Evolutionary conservation across 2,329 filamentous ascomycete genomes (phyloP).

Genomic region (Ophiostoma quercus): DNA sequence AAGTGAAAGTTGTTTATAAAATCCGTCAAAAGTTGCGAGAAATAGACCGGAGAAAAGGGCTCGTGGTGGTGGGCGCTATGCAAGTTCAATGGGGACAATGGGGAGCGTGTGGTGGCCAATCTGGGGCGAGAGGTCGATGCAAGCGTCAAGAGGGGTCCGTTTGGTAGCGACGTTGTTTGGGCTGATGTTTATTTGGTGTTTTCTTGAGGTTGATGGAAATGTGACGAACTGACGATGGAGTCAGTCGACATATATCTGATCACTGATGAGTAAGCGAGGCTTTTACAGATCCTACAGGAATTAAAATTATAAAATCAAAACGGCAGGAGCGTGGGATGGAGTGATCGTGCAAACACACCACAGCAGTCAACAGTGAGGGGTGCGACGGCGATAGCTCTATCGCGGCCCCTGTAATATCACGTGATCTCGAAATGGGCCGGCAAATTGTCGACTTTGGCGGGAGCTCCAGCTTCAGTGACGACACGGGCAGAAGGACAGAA

Average conservation of each 20-base stretch:
- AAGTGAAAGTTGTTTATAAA: not conserved
- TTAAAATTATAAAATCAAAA: not conserved
- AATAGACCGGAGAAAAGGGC: not conserved
- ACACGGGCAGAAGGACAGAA: not conserved
- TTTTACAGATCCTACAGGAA: not conserved
- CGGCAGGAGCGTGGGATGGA: not conserved
- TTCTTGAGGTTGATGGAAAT: not conserved
- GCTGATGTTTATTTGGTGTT: not conserved
- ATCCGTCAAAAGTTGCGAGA: not conserved
- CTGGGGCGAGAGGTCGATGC: constrained; percentile 13
- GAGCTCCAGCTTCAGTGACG: constrained; percentile 14
- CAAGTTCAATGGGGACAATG: constrained; percentile 15
- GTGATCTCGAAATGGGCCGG: not conserved
- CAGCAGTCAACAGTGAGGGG: not conserved
- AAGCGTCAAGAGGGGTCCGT: constrained; percentile 6
- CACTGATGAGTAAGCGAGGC: not conserved
- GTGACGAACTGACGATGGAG: not conserved
- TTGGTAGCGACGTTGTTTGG: not conserved
- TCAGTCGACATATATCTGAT: not conserved
- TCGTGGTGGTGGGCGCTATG: constrained; percentile 2
- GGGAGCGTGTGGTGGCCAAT: constrained; percentile 15
- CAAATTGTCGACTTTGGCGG: not conserved
- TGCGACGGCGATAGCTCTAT: not conserved
- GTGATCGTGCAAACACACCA: not conserved
- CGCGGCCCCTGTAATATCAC: not conserved